Base-by-base conservation (phyloP, 352 stramenopile genomes). In the Globisporangium sylvaticum region DNA sequence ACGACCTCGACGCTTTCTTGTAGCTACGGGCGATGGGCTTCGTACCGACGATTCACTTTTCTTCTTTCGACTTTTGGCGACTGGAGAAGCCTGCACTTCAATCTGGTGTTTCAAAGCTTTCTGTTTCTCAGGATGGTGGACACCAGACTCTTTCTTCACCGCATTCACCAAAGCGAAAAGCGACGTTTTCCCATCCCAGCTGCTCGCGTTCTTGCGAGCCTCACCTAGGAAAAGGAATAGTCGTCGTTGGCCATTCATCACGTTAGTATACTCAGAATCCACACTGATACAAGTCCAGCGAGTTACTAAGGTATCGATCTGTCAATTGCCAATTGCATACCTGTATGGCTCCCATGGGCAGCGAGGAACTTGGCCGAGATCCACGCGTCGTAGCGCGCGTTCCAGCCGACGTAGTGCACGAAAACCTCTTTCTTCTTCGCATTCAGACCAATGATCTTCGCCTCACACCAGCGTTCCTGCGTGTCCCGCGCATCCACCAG, bases 401-500 rank as follows among this genome's bases (percentile, higher is more conserved):
- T 93, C 83, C 83, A 93, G 50, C 85, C 83, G 60, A 93, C 84
- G 67, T 90, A 91, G 58, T 93, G 85, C 52, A 91, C 77, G 29
- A 80, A 90, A 24, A 87, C 62, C 14, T 72, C 57, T 25, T 76
- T 58, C 29, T 77, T 70, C 0, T 65, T 46, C 10, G 62, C 56
- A 58, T 91, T 69, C 31, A 90, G 50, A 15, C 82, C 67, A 44
- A 91, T 29, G 31, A 93, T 75, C 44, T 83, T 83, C 42, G 81
- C 85, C 66, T 91, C 83, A 8, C 77, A 76, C 76, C 81, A 93
- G 58, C 80, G 73, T 8, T 90, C 75, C 44, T 72, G 59, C 20
- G 72, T 58, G 55, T 90, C 85, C 8, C 75, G 79, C 12, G 87
- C 83, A 63, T 93, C 85, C 18, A 91, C 69, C 27, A 91, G 67